Evolutionary conservation across 2,329 filamentous ascomycete species (phyloP), one percentile per base, ranked within the genome.

Genomic region (Scedosporium apiospermum): DNA sequence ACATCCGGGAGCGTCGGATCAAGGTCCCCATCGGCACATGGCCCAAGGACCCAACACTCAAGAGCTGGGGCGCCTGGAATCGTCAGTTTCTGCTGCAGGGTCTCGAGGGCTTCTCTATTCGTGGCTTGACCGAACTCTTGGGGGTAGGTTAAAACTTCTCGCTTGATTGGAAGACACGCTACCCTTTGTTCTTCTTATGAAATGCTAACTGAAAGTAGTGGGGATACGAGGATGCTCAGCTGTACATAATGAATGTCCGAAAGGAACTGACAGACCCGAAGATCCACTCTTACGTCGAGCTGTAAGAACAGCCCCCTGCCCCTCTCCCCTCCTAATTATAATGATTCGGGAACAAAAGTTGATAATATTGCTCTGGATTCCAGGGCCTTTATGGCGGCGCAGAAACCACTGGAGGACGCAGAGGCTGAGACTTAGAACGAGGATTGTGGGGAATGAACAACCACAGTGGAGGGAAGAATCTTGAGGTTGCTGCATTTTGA

Each of bases 191-290:
- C 53, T 16, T n/a, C 14, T 6, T 18, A 10, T 6, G 27, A n/a
- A n/a, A 27, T 16, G 21, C 53, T 57, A 27, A 57, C 12, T 57
- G 16, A n/a, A 21, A 18, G 21, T 49, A 64, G 57, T 65, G 62
- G 44, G 16, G 16, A 0, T 69, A 67, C 63, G 46, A 65, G 0
- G 70, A 70, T 64, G 72, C 72, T 64, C 71, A 73, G 46, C 61
- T 73, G 27, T 73, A 73, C 61, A 72, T 73, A 38, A 67, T 66
- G 1, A 44, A 71, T 53, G 72, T 71, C n/a, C 65, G 72, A 34
- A 64, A 68, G 57, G 66, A 71, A 2, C 70, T 73, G 69, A 66
- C 68, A 14, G 71, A 73, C 42, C 70, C 70, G 0, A 66, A 67
- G 0, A 69, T 73, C 18, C 72, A 73, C 61, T 69, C 71, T 10